A percentile compares a stretch with the other conserved stretches of the same genome.
Evolutionary conservation across 805 yeast species (phyloP).

Genomic region (Saturnispora quitensis): DNA sequence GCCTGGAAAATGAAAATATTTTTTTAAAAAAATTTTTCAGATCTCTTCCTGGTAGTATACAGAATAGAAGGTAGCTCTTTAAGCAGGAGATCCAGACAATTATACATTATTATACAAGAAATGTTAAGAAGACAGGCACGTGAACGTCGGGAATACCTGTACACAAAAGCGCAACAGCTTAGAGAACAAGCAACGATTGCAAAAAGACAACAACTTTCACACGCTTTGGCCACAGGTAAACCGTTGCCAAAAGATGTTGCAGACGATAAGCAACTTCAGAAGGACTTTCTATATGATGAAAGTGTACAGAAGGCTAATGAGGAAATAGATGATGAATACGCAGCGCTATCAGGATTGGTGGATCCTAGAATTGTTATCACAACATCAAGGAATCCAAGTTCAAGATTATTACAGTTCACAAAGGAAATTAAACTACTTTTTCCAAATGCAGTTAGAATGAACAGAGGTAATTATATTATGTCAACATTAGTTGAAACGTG

Average conservation of each 20-base stretch:
- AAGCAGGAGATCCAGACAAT: not conserved
- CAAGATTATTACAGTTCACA: constrained; percentile 80
- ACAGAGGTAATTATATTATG: constrained; percentile 88
- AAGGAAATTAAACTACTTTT: constrained; percentile 85
- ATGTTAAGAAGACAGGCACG: constrained; percentile 90
- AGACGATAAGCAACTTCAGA: constrained; percentile 73
- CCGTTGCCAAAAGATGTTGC: constrained; percentile 84
- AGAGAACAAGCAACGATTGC: constrained; percentile 83
- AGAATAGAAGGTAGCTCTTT: not conserved
- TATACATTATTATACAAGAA: not conserved
- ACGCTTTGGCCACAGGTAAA: constrained; percentile 87
- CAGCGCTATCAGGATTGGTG: constrained; percentile 72
- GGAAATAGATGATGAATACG: constrained; percentile 82
- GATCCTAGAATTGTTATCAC: constrained; percentile 92
- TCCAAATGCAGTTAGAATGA: constrained; percentile 81
- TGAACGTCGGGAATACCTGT: constrained; percentile 89
- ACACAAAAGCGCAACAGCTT: constrained; percentile 77
- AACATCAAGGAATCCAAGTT: constrained; percentile 85
- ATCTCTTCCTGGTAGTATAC: not conserved
- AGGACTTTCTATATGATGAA: constrained; percentile 82
- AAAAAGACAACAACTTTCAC: constrained; percentile 77
- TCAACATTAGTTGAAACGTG: constrained; percentile 80
- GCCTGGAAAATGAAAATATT: not conserved
- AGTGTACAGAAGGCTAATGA: constrained; percentile 38
- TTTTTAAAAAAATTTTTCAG: not conserved